Conservation (phyloP, 192 early-diverging fungal species). For the Fimicolochytrium jonesii region DNA sequence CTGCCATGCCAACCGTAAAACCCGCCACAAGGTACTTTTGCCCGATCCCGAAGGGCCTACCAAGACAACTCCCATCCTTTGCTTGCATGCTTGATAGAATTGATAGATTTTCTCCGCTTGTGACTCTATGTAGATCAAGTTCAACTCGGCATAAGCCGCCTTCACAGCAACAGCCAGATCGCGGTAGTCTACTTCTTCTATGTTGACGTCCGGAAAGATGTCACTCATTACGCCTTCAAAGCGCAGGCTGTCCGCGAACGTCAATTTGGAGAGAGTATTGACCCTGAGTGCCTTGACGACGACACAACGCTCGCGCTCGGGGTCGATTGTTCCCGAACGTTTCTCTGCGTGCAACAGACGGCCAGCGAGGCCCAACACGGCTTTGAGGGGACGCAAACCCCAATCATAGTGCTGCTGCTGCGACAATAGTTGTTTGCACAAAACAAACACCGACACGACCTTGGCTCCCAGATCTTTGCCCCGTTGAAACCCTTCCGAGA, state of each 20-base stretch:
- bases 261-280: slow-evolving; percentile 55
- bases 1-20: slow-evolving; percentile 41
- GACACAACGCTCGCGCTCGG: slow-evolving; percentile 33
- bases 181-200: slow-evolving; percentile 50
- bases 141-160: slow-evolving; percentile 46
- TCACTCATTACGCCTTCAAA: slow-evolving; percentile 53
- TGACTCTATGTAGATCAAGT: slow-evolving; percentile 42
- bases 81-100: slow-evolving; percentile 52
- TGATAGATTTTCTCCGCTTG: slow-evolving; percentile 55
- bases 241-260: slow-evolving; percentile 39
- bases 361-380: slow-evolving; percentile 47
- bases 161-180: slow-evolving; percentile 32
- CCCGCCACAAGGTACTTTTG: slow-evolving; percentile 45
- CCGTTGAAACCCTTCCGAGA: slow-evolving; percentile 54
- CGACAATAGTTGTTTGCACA: slow-evolving; percentile 54
- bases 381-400: slow-evolving; percentile 56
- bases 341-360: slow-evolving; percentile 46
- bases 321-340: slow-evolving; percentile 14
- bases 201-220: slow-evolving; percentile 44
- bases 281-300: slow-evolving; percentile 53
- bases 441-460: slow-evolving; percentile 52
- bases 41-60: slow-evolving; percentile 57
- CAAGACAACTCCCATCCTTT: slow-evolving; percentile 60
- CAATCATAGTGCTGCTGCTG: slow-evolving; percentile 56
- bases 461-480: slow-evolving; percentile 53